A percentile compares a stretch with the other conserved stretches of the same genome.
phyloP scores from a whole-genome alignment of 371 early-diverging fungal species.

The Rhizopus sp. region DNA sequence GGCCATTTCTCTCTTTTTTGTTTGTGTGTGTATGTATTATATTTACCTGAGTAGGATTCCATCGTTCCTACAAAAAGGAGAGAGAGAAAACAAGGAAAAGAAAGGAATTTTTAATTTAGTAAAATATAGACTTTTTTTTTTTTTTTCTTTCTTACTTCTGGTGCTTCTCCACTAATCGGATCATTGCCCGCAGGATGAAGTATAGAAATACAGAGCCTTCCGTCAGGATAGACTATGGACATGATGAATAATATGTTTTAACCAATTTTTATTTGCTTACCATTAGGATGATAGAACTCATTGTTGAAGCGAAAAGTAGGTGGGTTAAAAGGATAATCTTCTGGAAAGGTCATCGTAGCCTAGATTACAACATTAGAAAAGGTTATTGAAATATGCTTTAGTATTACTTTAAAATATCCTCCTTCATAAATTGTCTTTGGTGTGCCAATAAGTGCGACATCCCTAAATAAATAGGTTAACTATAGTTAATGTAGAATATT shows the following conservation, averaged over 20 bases:
- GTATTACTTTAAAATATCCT: conserved; percentile 83
- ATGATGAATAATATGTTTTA: conserved; percentile 3
- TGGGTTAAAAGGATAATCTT: conserved; percentile 66
- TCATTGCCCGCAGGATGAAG: conserved; percentile 80
- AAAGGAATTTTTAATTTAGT: background rate
- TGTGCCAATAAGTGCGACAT: conserved; percentile 85
- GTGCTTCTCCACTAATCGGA: conserved; percentile 82
- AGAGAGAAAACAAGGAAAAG: conserved; percentile 2
- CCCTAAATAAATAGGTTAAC: conserved; percentile 45
- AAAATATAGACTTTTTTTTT: background rate
- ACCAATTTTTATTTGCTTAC: conserved; percentile 26
- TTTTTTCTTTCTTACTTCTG: conserved; percentile 53
- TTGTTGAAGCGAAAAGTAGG: conserved; percentile 81
- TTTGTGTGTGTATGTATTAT: conserved; percentile 5
- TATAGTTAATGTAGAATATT: background rate
- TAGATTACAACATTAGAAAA: conserved; percentile 5
- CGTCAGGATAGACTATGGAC: conserved; percentile 68
- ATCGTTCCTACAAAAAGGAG: conserved; percentile 68
- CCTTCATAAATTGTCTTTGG: conserved; percentile 87
- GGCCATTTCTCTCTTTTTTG: background rate
- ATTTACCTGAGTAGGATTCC: conserved; percentile 88
- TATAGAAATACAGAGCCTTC: conserved; percentile 86
- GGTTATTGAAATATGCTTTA: background rate
- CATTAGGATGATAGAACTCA: conserved; percentile 80
- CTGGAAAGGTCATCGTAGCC: conserved; percentile 62